Conservation (phyloP, 2,329 filamentous ascomycete genomes). For the Xylaria sp. region DNA sequence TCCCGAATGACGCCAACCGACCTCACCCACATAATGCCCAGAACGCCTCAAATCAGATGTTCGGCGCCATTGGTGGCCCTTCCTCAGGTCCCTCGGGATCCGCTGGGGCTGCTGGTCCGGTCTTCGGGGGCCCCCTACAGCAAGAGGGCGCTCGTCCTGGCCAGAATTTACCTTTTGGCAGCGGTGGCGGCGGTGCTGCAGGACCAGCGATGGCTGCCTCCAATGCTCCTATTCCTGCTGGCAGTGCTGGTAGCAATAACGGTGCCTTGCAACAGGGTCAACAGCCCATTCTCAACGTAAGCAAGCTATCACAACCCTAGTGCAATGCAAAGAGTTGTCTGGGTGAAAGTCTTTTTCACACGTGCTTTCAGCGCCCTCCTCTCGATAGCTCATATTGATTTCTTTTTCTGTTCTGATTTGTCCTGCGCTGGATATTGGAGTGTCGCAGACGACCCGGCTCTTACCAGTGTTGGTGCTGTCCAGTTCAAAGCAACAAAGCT, state of each 20-base stretch:
- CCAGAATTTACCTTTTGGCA: slow-evolving; percentile 71
- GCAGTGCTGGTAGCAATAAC: slow-evolving; percentile 56
- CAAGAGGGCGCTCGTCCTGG: slow-evolving; percentile 67
- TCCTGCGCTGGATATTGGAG: not conserved
- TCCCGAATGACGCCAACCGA: slow-evolving; percentile 64
- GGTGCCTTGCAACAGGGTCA: slow-evolving; percentile 42
- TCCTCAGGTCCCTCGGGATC: slow-evolving; percentile 48
- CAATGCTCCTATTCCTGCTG: slow-evolving; percentile 44
- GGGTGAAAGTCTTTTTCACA: not conserved
- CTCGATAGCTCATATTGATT: not conserved
- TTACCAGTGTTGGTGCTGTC: slow-evolving; percentile 7
- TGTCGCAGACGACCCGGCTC: not conserved
- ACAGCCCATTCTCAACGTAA: slow-evolving; percentile 77
- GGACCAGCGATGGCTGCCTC: slow-evolving; percentile 58
- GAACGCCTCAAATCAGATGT: slow-evolving; percentile 64
- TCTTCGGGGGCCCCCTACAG: slow-evolving; percentile 77
- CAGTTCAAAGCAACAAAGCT: slow-evolving; percentile 35
- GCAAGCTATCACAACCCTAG: slow-evolving; percentile 39
- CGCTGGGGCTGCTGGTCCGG: slow-evolving; percentile 68
- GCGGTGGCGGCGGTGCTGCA: slow-evolving; percentile 64
- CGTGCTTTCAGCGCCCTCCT: not conserved
- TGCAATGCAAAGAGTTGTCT: not conserved
- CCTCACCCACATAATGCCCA: slow-evolving; percentile 64
- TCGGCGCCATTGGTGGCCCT: slow-evolving; percentile 52
- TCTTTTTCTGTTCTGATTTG: not conserved